phyloP scores from a whole-genome alignment of 1,139 yeast species.

The Spencermartinsiella ligniputridi region DNA sequence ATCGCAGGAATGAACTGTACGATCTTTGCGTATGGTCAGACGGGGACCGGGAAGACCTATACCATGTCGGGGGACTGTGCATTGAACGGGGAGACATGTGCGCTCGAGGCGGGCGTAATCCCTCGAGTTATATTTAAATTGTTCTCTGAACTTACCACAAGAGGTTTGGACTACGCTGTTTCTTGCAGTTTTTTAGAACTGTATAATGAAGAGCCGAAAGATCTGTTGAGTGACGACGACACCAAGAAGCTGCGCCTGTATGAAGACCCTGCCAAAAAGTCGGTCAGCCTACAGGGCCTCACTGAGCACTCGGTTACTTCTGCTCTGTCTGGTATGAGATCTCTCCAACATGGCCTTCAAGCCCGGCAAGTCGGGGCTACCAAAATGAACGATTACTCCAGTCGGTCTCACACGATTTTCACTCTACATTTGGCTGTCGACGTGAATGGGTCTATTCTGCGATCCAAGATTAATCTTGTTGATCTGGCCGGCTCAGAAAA shows the following conservation, averaged over 20 bases:
- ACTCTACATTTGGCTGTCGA: conserved; percentile 54
- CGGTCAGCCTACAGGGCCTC: conserved; percentile 67
- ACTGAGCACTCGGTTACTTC: conserved; percentile 35
- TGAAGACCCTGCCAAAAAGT: conserved; percentile 54
- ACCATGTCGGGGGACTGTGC: conserved; percentile 80
- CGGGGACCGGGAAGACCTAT: conserved; percentile 93
- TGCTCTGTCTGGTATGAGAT: conserved; percentile 42
- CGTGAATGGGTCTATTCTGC: conserved; percentile 31
- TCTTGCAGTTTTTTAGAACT: conserved; percentile 77
- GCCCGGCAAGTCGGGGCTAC: conserved; percentile 66
- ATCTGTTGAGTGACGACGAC: conserved; percentile 45
- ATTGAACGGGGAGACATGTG: conserved; percentile 46
- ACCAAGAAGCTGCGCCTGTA: conserved; percentile 21
- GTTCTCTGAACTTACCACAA: conserved; percentile 34
- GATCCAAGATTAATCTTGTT: conserved; percentile 39
- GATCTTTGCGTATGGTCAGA: conserved; percentile 90
- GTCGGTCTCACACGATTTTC: conserved; percentile 82
- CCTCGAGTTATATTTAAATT: conserved; percentile 58
- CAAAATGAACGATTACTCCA: conserved; percentile 52
- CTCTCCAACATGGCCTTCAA: conserved; percentile 45
- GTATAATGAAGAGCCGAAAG: conserved; percentile 81
- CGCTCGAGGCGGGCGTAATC: conserved; percentile 51
- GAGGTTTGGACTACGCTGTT: conserved; percentile 41
- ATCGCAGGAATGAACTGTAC: conserved; percentile 84
- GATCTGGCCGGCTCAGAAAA: conserved; percentile 92